These are phyloP conservation scores for Starmerella etchellsii DNA, from an alignment of 805 yeast species.

Conservation along the genomic window DNA sequence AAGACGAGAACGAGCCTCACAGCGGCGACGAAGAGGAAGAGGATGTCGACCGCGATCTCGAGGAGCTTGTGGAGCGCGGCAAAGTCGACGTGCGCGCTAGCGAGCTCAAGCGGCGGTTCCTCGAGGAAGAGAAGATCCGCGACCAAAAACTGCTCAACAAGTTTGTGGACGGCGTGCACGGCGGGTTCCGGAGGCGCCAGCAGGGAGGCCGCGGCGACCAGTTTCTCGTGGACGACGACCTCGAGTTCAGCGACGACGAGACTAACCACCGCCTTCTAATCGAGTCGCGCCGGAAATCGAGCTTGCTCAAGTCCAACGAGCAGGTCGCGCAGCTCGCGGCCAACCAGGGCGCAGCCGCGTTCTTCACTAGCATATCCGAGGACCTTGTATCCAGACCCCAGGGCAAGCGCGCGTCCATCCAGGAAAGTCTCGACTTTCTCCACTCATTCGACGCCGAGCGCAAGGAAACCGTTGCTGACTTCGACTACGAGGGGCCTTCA, in stretches of 20 bases:
- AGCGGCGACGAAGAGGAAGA: conserved; percentile 12
- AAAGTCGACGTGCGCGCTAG: conserved; percentile 3
- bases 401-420: conserved; percentile 4
- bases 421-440: conserved; percentile 17
- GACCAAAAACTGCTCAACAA: conserved; percentile 17
- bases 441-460: conserved; percentile 1
- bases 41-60: conserved; percentile 12
- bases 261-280: background rate
- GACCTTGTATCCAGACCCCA: conserved; percentile 14
- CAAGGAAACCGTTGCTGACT: background rate
- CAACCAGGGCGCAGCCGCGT: conserved; percentile 13
- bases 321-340: conserved; percentile 16
- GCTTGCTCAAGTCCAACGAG: conserved; percentile 10
- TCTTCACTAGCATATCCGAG: conserved; percentile 18
- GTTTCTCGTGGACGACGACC: conserved; percentile 10
- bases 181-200: conserved; percentile 16
- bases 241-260: conserved; percentile 4
- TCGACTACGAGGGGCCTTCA: background rate
- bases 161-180: conserved; percentile 19
- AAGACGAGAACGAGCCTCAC: conserved; percentile 5
- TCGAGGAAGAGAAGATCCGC: conserved; percentile 15
- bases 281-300: conserved; percentile 7
- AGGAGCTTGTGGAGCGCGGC: conserved; percentile 15
- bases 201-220: conserved; percentile 7
- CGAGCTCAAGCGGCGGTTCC: conserved; percentile 8